A percentile compares a stretch with the other conserved stretches of the same genome.
Evolutionary conservation across 1,284 basidiomycete genomes (phyloP).

Genomic region (Hypsizygus ulmarius): DNA sequence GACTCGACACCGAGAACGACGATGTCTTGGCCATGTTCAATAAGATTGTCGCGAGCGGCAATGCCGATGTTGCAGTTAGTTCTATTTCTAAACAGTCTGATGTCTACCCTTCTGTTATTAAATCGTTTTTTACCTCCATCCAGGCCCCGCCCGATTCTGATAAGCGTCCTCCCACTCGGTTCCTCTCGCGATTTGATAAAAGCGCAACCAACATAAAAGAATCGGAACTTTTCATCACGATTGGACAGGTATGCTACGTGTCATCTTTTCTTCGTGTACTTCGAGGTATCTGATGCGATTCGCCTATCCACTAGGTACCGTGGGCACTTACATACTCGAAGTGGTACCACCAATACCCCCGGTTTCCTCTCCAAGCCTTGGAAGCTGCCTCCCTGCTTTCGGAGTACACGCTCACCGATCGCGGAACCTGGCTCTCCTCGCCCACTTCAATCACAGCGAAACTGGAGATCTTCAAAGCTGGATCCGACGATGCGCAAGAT

Average conservation of each 20-base stretch:
- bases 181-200: slow-evolving; percentile 51
- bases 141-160: slow-evolving; percentile 22
- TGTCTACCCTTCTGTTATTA: neutral
- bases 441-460: slow-evolving; percentile 25
- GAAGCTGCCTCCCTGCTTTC: slow-evolving; percentile 40
- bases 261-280: neutral
- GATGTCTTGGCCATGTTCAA: slow-evolving; percentile 39
- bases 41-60: slow-evolving; percentile 41
- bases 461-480: slow-evolving; percentile 39
- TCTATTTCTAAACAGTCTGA: neutral
- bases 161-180: slow-evolving; percentile 37
- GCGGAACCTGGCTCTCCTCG: slow-evolving; percentile 45
- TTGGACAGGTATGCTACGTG: slow-evolving; percentile 41
- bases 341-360: slow-evolving; percentile 55
- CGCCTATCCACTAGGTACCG: slow-evolving; percentile 36
- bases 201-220: slow-evolving; percentile 58
- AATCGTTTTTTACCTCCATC: neutral
- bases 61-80: slow-evolving; percentile 33
- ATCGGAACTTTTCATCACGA: slow-evolving; percentile 42
- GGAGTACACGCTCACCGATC: slow-evolving; percentile 51
- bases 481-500: slow-evolving; percentile 34
- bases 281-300: neutral
- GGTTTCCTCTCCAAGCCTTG: slow-evolving; percentile 46
- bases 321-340: slow-evolving; percentile 48
- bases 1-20: slow-evolving; percentile 27